Evolutionary conservation across 2,329 filamentous ascomycete genomes (phyloP), one percentile per base, ranked within the genome.

Genomic region (Aspergillus niger): DNA sequence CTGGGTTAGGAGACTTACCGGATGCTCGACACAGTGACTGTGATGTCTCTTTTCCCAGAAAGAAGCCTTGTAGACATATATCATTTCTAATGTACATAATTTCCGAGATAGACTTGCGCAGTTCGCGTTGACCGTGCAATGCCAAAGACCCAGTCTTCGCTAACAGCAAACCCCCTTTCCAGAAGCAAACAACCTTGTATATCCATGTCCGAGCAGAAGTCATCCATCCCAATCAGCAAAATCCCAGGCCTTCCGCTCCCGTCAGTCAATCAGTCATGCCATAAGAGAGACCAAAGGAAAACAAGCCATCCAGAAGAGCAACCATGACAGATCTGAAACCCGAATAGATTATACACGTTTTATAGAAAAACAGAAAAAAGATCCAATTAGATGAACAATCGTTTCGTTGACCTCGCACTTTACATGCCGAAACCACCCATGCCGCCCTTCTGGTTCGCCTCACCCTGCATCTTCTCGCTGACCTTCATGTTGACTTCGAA

Each of bases 401-500:
- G 24, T 22, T 48, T 56, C 24, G 24, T 50, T 30, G 32, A 36
- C 32, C 30, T 28, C 51, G 32, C 8, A 11, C 10, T 58, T 76
- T 76, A 79, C 74, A 77, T 78, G 63, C 82, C 84, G 63, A 80
- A 77, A 47, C 81, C 83, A 32, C 83, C 84, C 62, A 80, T 77
- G 43, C 80, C 82, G 43, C 81, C 84, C 62, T 87, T 72, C 86
- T 85, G 64, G 86, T 84, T 86, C 52, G 91, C 91, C 79, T 96
- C 91, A 66, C 89, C 87, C 81, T 97, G 92, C 88, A 98, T 92
- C 81, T 96, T 91, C 81, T 98, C 93, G 72, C 91, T 94, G 62
- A 98, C 91, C 84, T 97, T 98, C 83, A 97, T 88, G 79, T 97
- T 96, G 73, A 97, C 93, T 71, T 98, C 94, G 81, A 99, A 97